Evolutionary conservation across 2,329 filamentous ascomycete species (phyloP), one percentile per base, ranked within the genome.

Genomic region (Colletotrichum godetiae): DNA sequence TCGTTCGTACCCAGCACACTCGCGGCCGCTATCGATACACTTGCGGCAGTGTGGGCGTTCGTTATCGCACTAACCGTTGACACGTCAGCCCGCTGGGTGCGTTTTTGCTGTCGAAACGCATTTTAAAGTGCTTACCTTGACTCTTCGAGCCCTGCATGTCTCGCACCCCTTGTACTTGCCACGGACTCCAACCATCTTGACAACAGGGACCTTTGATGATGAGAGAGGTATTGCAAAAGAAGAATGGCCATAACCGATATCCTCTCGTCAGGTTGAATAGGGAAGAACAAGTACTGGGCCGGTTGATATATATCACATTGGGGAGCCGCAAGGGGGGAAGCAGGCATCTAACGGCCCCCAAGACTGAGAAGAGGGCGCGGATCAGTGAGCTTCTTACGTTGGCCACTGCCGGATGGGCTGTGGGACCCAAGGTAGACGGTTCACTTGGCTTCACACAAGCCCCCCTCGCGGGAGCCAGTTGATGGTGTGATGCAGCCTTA

Each of bases 101-200:
- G 52, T 55, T 59, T 66, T 68, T 22, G 37, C 66, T 58, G 64
- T 55, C 64, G 46, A 49, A 29, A 11, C n/a, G 57, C 33, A 19
- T 64, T 49, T 49, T 31, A 33, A 42, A 55, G 42, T 59, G 69
- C 85, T 75, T 82, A 90, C 90, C 79, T 90, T 90, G 74, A 91
- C 90, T 79, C 90, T 86, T 64, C 90, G 83, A 33, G 85, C 82
- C 61, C 90, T 84, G 78, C 90, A 92, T 31, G 90, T 91, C 80
- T 91, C 89, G 81, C 90, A 92, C 49, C 89, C 90, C 80, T 91
- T 91, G 79, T 89, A 92, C 80, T 91, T 91, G 64, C 90, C 90
- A 49, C 89, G 86, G 71, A 92, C 89, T 66, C 90, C 90, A 75
- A 91, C 89, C 89, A 91, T 91, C 46, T 68, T 84, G 78, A 75